phyloP scores from a whole-genome alignment of 2,329 filamentous ascomycete species.

The Cladosporium phlei region DNA sequence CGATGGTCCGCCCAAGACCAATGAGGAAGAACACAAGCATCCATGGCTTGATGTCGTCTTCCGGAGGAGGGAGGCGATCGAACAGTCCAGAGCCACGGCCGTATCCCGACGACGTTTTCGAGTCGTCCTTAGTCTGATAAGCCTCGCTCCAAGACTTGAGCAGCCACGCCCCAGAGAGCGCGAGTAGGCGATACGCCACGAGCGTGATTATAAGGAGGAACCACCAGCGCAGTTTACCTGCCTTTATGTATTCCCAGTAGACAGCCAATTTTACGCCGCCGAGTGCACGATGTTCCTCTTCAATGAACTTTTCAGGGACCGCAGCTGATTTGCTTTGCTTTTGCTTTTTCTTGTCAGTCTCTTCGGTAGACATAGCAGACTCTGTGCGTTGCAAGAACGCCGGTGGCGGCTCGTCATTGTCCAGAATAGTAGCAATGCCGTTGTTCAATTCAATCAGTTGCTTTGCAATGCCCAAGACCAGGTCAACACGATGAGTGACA shows the following conservation, averaged over 20 bases:
- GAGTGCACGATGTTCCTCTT: constrained; percentile 68
- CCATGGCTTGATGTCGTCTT: constrained; percentile 67
- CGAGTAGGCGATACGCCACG: constrained; percentile 57
- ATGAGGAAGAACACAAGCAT: constrained; percentile 65
- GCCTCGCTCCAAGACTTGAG: constrained; percentile 83
- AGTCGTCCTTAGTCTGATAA: constrained; percentile 44
- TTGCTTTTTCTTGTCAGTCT: constrained; percentile 36
- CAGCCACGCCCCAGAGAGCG: constrained; percentile 70
- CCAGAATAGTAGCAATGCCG: constrained; percentile 45
- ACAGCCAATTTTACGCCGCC: constrained; percentile 71
- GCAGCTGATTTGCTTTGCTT: constrained; percentile 37
- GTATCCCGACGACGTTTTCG: neutral
- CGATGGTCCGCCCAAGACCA: constrained; percentile 55
- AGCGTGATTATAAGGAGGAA: constrained; percentile 58
- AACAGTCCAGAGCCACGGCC: constrained; percentile 32
- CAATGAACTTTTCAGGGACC: constrained; percentile 69
- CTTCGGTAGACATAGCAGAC: constrained; percentile 20
- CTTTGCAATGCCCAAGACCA: constrained; percentile 67
- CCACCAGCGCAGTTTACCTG: constrained; percentile 74
- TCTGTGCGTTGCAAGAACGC: constrained; percentile 16
- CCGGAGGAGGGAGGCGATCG: constrained; percentile 60
- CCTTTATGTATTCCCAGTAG: constrained; percentile 81
- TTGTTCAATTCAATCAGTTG: constrained; percentile 67
- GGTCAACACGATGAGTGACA: constrained; percentile 62
- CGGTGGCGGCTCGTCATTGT: constrained; percentile 20